These are phyloP conservation scores for Umbilicaria muhlenbergii DNA, from an alignment of 495 filamentous ascomycete genomes.

Conservation along the genomic window DNA sequence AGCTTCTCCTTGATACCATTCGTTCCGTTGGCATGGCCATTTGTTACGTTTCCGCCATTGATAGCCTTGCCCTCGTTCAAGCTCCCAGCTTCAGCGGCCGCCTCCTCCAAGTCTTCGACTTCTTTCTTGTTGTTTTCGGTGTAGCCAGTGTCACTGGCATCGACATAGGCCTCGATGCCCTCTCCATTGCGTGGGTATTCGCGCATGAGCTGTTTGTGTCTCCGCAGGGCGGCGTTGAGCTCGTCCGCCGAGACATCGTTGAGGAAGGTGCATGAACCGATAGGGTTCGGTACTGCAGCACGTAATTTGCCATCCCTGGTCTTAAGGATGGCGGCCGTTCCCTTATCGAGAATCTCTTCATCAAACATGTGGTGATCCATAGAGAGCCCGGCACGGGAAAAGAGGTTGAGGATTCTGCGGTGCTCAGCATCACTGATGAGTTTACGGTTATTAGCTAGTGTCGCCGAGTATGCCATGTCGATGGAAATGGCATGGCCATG, in stretches of 20 bases:
- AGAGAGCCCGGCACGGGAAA: conserved; percentile 44
- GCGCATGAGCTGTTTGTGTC: conserved; percentile 38
- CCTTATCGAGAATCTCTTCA: conserved; percentile 39
- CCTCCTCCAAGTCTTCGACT: conserved; percentile 17
- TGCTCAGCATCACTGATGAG: conserved; percentile 36
- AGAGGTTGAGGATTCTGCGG: conserved; percentile 35
- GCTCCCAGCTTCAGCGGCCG: conserved; percentile 18
- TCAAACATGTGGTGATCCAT: conserved; percentile 48
- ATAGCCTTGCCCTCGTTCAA: conserved; percentile 15
- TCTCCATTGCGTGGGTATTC: conserved; percentile 38
- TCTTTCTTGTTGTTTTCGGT: conserved; percentile 27
- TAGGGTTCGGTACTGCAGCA: conserved; percentile 38
- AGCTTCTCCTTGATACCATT: conserved; percentile 10
- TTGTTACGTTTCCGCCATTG: conserved; percentile 8
- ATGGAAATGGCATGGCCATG: conserved; percentile 53
- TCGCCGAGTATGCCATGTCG: conserved; percentile 52
- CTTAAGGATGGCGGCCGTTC: conserved; percentile 43
- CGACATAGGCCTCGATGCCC: conserved; percentile 45
- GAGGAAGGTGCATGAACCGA: conserved; percentile 41
- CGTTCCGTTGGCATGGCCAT: conserved; percentile 14
- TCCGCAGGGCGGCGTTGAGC: conserved; percentile 30
- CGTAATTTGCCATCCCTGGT: conserved; percentile 45
- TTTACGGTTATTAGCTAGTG: conserved; percentile 36
- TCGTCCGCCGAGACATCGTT: conserved; percentile 37
- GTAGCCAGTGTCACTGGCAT: conserved; percentile 43